Evolutionary conservation across 176 grass and related monocot genomes (phyloP).

Genomic region (Aegilops sharonensis): DNA sequence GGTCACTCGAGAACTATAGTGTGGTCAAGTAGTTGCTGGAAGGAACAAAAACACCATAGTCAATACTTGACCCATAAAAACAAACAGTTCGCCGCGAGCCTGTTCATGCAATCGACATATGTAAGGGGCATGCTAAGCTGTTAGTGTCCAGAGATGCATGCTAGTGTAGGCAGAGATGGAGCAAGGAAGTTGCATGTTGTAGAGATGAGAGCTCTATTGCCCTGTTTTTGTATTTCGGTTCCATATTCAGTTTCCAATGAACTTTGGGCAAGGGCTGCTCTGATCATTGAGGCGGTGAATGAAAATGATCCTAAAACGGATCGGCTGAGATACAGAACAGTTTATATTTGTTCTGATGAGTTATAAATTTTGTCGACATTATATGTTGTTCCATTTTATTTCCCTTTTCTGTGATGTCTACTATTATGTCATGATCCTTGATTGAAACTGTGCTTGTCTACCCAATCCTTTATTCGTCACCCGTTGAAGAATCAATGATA

Average conservation of each 20-base stretch:
- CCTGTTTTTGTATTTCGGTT: conserved; percentile 43
- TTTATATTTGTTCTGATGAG: conserved; percentile 34
- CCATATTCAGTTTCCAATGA: conserved; percentile 37
- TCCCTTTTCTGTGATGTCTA: conserved; percentile 1
- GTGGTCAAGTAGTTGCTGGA: conserved; percentile 46
- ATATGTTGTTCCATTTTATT: conserved; percentile 9
- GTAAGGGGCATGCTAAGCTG: not conserved
- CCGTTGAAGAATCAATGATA: not conserved
- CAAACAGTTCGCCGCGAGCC: conserved; percentile 30
- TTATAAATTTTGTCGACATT: conserved; percentile 14
- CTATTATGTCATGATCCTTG: not conserved
- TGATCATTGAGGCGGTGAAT: conserved; percentile 13
- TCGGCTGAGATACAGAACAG: conserved; percentile 12
- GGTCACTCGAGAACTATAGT: conserved; percentile 34
- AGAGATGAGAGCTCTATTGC: conserved; percentile 47
- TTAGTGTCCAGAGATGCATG: conserved; percentile 33
- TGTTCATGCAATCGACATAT: conserved; percentile 34
- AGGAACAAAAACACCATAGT: conserved; percentile 37
- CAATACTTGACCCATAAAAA: conserved; percentile 36
- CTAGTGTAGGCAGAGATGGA: conserved; percentile 44
- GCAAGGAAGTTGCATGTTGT: conserved; percentile 33
- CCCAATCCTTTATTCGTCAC: not conserved
- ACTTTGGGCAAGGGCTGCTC: conserved; percentile 39
- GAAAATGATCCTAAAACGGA: conserved; percentile 16
- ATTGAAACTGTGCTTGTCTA: not conserved